Percentiles rank a stretch among this genome's conserved stretches.
phyloP scores from a whole-genome alignment of 305 asterid genomes.

The Fraxinus ornus region DNA sequence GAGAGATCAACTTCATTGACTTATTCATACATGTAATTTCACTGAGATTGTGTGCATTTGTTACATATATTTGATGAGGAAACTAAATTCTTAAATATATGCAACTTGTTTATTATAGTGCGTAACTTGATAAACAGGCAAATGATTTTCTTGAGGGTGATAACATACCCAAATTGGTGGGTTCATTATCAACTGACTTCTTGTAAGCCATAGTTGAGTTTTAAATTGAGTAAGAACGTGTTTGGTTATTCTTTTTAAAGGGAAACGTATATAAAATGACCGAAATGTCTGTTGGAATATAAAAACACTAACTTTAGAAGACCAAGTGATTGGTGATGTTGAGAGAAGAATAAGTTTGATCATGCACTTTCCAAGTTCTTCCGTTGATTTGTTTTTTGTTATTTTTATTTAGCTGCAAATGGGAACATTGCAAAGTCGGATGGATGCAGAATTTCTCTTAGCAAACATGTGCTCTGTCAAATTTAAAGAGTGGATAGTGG shows the following conservation, averaged over 20 bases:
- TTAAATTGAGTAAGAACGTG: neutral
- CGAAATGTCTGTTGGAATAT: neutral
- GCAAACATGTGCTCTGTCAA: conserved; percentile 98
- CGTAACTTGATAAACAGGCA: neutral
- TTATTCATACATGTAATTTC: neutral
- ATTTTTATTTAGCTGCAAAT: conserved; percentile 71
- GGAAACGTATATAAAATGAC: neutral
- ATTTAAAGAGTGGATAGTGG: conserved; percentile 98
- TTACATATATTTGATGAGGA: neutral
- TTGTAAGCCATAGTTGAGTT: neutral
- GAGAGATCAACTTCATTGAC: neutral
- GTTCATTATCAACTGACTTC: neutral
- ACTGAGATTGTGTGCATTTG: neutral
- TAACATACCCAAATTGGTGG: neutral
- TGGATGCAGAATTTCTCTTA: conserved; percentile 96
- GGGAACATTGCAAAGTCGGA: conserved; percentile 89
- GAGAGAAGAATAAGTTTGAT: neutral
- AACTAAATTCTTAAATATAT: neutral
- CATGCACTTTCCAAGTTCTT: neutral
- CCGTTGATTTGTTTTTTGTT: neutral
- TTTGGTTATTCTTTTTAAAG: neutral
- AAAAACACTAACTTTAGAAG: neutral
- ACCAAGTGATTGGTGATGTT: neutral
- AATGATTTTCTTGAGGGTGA: neutral
- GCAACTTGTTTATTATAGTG: neutral